Evolutionary conservation across 1,139 yeast species (phyloP).

Genomic region (Blastobotrys buckinghamii): DNA sequence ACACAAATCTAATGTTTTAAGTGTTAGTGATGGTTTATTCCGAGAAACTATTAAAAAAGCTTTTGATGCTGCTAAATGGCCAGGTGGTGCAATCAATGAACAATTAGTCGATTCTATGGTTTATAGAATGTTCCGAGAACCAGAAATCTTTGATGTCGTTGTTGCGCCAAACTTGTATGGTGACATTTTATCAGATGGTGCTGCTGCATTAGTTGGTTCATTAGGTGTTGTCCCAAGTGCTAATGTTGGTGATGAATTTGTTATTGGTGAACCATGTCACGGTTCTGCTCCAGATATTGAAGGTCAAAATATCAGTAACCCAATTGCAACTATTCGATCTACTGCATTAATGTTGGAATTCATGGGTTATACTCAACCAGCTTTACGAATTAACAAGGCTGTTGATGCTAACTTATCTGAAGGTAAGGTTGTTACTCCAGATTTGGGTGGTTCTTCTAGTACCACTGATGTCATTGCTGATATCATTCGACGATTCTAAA

Average conservation of each 20-base stretch:
- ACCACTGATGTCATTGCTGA: slow-evolving; percentile 86
- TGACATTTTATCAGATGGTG: slow-evolving; percentile 95
- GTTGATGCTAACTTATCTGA: slow-evolving; percentile 89
- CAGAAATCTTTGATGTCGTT: slow-evolving; percentile 92
- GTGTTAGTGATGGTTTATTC: slow-evolving; percentile 91
- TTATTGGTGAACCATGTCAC: slow-evolving; percentile 98
- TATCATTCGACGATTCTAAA: slow-evolving; percentile 52
- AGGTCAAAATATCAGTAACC: slow-evolving; percentile 92
- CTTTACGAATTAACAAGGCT: slow-evolving; percentile 87
- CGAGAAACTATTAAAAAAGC: slow-evolving; percentile 82
- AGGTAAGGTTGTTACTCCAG: slow-evolving; percentile 82
- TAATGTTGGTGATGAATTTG: slow-evolving; percentile 92
- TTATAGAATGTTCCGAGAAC: slow-evolving; percentile 96
- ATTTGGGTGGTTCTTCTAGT: slow-evolving; percentile 82
- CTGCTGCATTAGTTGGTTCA: slow-evolving; percentile 97
- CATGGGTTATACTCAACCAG: slow-evolving; percentile 86
- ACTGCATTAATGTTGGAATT: slow-evolving; percentile 96
- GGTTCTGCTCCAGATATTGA: slow-evolving; percentile 99
- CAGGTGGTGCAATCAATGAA: slow-evolving; percentile 54
- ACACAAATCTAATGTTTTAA: slow-evolving; percentile 92
- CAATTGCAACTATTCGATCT: slow-evolving; percentile 95
- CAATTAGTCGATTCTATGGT: slow-evolving; percentile 99
- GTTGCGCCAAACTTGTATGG: slow-evolving; percentile 99
- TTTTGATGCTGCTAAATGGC: slow-evolving; percentile 55
- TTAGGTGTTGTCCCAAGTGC: slow-evolving; percentile 98